Evolutionary conservation across 495 filamentous ascomycete species (phyloP).

Genomic region (Polyplosphaeria fusca): DNA sequence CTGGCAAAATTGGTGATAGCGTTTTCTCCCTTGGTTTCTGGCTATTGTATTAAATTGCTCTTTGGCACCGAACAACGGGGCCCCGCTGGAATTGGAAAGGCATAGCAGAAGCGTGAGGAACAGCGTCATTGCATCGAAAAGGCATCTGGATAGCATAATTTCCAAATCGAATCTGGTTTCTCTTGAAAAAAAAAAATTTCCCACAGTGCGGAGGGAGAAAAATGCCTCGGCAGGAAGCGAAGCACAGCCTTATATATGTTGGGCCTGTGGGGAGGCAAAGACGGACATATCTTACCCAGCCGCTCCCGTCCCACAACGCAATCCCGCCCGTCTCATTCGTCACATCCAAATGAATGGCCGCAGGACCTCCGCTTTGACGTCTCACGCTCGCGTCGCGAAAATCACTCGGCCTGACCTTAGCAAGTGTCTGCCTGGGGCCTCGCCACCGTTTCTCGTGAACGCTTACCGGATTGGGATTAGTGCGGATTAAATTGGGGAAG

Average conservation of each 20-base stretch:
- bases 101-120: neutral
- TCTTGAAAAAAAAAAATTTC: neutral
- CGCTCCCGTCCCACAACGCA: neutral
- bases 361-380: too few relatives aligned
- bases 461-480: neutral
- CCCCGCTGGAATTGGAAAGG: neutral
- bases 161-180: neutral
- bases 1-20: slow-evolving; percentile 13
- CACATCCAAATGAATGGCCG: neutral
- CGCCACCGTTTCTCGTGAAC: neutral
- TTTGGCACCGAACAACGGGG: neutral
- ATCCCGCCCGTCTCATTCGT: neutral
- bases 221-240: neutral
- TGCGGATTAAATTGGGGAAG: neutral
- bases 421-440: neutral
- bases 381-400: neutral
- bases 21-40: neutral
- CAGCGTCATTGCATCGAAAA: neutral
- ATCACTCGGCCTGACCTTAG: neutral
- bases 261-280: neutral
- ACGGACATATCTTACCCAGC: neutral
- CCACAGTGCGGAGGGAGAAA: neutral
- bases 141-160: neutral
- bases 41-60: slow-evolving; percentile 6
- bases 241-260: neutral